Conservation (phyloP, 257 asterid species). For the Anisodus acutangulus region DNA sequence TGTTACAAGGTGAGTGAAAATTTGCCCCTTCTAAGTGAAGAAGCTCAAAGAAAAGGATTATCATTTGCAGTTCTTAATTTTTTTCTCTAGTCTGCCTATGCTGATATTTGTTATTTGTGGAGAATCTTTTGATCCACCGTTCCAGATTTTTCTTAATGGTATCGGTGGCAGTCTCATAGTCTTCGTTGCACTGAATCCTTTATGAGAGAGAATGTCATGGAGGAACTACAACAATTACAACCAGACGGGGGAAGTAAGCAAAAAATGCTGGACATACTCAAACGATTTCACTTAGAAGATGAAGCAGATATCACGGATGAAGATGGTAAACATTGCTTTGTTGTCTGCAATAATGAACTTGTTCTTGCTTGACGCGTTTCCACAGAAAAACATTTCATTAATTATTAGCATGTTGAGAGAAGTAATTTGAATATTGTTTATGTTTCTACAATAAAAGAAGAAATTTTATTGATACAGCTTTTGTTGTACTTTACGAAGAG, state of each 20-base stretch:
- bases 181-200: slow-evolving; percentile 83
- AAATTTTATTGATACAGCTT: not conserved
- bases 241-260: slow-evolving; percentile 61
- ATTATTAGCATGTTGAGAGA: not conserved
- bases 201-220: slow-evolving; percentile 87
- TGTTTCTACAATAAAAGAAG: not conserved
- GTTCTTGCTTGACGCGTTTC: not conserved
- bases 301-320: slow-evolving; percentile 55
- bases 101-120: not conserved
- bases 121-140: not conserved
- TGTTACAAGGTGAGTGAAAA: slow-evolving; percentile 77
- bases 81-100: not conserved
- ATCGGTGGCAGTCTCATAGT: slow-evolving; percentile 72
- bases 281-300: slow-evolving; percentile 76
- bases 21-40: not conserved
- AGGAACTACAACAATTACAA: slow-evolving; percentile 64
- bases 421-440: not conserved
- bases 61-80: not conserved
- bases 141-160: slow-evolving; percentile 27
- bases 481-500: not conserved
- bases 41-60: not conserved
- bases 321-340: slow-evolving; percentile 52
- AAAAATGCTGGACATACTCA: slow-evolving; percentile 83
- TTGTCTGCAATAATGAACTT: slow-evolving; percentile 7
- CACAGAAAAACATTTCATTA: not conserved